Percentiles rank a stretch among this genome's conserved stretches.
Evolutionary conservation across 805 yeast species (phyloP).

Genomic region (Blastobotrys chiropterorum): DNA sequence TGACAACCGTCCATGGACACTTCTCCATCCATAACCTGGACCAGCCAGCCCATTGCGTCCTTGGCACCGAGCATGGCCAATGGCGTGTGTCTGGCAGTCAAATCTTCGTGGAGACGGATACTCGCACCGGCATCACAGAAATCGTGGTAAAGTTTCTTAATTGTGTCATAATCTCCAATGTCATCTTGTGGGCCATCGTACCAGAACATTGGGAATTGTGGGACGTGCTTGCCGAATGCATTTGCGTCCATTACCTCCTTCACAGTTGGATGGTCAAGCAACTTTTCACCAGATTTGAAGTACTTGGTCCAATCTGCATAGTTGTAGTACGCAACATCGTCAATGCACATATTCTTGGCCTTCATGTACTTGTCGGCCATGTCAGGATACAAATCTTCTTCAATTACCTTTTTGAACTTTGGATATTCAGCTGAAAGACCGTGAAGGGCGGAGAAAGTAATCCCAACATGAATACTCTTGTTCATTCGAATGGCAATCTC

Average conservation of each 20-base stretch:
- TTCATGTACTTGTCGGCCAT: conserved; percentile 1
- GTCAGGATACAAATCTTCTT: conserved; percentile 4
- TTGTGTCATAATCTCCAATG: background rate
- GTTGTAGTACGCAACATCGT: background rate
- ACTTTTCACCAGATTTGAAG: conserved; percentile 16
- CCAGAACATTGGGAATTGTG: background rate
- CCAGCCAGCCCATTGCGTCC: background rate
- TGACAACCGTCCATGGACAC: background rate
- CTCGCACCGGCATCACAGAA: background rate
- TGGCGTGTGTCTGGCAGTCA: background rate
- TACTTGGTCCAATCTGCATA: conserved; percentile 17
- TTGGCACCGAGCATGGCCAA: background rate
- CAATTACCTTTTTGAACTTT: conserved; percentile 14
- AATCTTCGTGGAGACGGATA: background rate
- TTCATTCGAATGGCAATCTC: conserved; percentile 15
- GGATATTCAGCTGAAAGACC: conserved; percentile 27
- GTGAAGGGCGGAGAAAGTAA: conserved; percentile 21
- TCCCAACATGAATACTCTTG: conserved; percentile 21
- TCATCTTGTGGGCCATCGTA: background rate
- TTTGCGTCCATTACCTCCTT: background rate
- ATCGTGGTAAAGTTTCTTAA: background rate
- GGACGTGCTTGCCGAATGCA: background rate
- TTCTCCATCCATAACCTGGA: background rate
- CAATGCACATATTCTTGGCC: conserved; percentile 15
- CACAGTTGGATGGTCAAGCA: conserved; percentile 13